Evolutionary conservation across 2,329 filamentous ascomycete species (phyloP).

Genomic region (Ophiostoma ulmi): DNA sequence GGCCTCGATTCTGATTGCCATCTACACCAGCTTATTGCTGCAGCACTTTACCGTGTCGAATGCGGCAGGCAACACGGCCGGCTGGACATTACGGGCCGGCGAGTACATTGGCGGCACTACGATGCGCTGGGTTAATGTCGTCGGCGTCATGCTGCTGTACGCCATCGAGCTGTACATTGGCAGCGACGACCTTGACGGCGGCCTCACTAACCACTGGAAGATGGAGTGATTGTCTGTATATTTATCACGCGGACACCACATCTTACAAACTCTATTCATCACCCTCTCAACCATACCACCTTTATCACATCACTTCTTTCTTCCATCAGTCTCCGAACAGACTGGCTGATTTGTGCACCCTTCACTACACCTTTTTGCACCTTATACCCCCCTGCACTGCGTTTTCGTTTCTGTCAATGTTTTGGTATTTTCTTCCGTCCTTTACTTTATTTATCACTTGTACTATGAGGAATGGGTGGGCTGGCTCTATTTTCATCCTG

Average conservation of each 20-base stretch:
- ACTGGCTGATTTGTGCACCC: neutral
- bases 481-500: neutral
- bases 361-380: constrained; percentile 16
- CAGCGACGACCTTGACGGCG: constrained; percentile 70
- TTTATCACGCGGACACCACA: no score
- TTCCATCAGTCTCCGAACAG: neutral
- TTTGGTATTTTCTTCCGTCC: neutral
- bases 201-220: constrained; percentile 82
- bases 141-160: constrained; percentile 82
- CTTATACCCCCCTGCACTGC: constrained; percentile 20
- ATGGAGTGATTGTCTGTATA: constrained; percentile 48
- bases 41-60: constrained; percentile 81
- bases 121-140: constrained; percentile 92
- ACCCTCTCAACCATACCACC: no score
- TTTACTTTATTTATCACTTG: neutral
- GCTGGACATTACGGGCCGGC: constrained; percentile 82
- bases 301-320: neutral
- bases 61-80: constrained; percentile 51
- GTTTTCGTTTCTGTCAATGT: constrained; percentile 16
- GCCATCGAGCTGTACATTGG: constrained; percentile 85
- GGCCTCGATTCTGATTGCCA: constrained; percentile 86
- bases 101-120: constrained; percentile 71
- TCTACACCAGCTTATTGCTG: constrained; percentile 91
- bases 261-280: no score
- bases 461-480: neutral